Conservation (phyloP, 495 filamentous ascomycete genomes). For the Neurospora sp. region DNA sequence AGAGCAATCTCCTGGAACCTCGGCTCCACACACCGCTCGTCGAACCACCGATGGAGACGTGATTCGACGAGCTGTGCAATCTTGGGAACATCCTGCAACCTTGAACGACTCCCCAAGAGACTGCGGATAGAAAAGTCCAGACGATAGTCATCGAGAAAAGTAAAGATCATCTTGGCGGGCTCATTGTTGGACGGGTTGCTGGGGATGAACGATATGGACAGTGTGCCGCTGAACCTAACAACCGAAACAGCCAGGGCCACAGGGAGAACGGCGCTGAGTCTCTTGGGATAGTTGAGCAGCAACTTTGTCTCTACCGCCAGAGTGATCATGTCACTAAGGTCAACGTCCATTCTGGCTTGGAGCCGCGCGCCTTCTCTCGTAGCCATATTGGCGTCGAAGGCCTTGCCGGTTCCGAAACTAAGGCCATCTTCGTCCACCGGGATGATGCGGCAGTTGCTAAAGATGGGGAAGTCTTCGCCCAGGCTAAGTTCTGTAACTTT, state of each 20-base stretch:
- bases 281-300: constrained; percentile 86
- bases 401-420: constrained; percentile 36
- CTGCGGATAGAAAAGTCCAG: constrained; percentile 86
- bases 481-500: constrained; percentile 84
- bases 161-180: constrained; percentile 81
- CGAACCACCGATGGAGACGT: constrained; percentile 90
- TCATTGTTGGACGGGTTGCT: constrained; percentile 42
- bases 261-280: constrained; percentile 79
- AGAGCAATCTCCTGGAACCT: constrained; percentile 91
- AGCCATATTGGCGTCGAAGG: constrained; percentile 35
- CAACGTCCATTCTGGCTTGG: constrained; percentile 95
- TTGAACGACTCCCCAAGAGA: constrained; percentile 79
- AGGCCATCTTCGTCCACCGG: constrained; percentile 64
- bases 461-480: constrained; percentile 95
- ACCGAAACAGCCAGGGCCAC: constrained; percentile 86
- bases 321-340: constrained; percentile 89
- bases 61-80: constrained; percentile 91
- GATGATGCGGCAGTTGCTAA: constrained; percentile 94
- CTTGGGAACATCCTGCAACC: constrained; percentile 93
- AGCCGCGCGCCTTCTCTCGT: constrained; percentile 55
- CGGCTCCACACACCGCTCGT: constrained; percentile 91
- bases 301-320: constrained; percentile 89
- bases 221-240: constrained; percentile 85
- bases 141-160: constrained; percentile 90
- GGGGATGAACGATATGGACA: constrained; percentile 87